These are phyloP conservation scores for Chaetomidium leptoderma DNA, from an alignment of 495 filamentous ascomycete species.

Conservation along the genomic window DNA sequence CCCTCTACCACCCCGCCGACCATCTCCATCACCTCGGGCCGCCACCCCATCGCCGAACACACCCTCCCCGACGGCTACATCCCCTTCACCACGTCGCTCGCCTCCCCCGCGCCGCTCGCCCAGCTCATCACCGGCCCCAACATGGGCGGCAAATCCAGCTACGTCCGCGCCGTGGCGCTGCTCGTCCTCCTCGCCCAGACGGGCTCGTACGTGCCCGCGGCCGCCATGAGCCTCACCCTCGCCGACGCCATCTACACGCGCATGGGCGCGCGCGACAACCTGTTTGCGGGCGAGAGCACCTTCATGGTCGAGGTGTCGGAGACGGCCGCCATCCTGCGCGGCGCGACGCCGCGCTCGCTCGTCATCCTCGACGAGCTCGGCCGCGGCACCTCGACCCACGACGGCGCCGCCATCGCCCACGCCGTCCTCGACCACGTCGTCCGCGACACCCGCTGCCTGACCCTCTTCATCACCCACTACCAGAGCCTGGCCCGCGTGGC, in stretches of 20 bases:
- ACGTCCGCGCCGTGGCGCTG: constrained; percentile 86
- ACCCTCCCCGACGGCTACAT: constrained; percentile 84
- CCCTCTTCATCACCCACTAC: constrained; percentile 96
- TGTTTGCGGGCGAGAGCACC: constrained; percentile 89
- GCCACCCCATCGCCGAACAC: constrained; percentile 96
- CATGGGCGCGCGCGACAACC: constrained; percentile 96
- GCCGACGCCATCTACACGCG: constrained; percentile 91
- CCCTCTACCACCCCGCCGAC: constrained; percentile 54
- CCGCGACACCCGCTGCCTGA: constrained; percentile 66
- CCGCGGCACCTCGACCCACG: constrained; percentile 86
- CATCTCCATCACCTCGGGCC: constrained; percentile 69
- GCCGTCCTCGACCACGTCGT: constrained; percentile 83
- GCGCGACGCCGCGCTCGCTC: constrained; percentile 73
- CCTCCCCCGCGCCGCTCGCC: constrained; percentile 57
- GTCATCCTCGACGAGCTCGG: constrained; percentile 96
- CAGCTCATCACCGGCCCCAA: constrained; percentile 94
- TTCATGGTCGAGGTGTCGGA: constrained; percentile 98
- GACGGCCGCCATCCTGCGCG: constrained; percentile 83
- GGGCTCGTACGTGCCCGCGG: constrained; percentile 87
- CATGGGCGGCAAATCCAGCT: constrained; percentile 97
- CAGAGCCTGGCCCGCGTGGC: constrained; percentile 74
- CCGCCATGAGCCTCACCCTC: constrained; percentile 67
- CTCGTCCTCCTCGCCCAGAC: constrained; percentile 93
- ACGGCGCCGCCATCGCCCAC: constrained; percentile 93
- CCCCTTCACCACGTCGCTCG: constrained; percentile 77